A percentile compares a stretch with the other conserved stretches of the same genome.
These are phyloP conservation scores for Thermoascus crustaceus DNA, from an alignment of 2,329 filamentous ascomycete species.

Conservation along the genomic window DNA sequence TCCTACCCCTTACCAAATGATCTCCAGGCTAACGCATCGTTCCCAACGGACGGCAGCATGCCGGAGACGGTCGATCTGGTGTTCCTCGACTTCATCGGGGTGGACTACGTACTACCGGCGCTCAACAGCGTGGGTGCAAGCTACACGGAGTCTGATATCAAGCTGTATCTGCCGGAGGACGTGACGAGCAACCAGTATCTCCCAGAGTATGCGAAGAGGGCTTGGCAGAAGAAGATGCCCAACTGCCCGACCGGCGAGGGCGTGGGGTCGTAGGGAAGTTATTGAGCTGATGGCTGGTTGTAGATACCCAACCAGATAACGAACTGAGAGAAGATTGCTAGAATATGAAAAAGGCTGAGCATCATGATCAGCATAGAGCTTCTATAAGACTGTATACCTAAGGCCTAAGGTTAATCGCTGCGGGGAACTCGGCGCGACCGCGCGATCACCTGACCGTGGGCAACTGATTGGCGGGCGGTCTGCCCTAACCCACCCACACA, in stretches of 20 bases:
- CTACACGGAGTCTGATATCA: slow-evolving; percentile 20
- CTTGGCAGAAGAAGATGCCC: slow-evolving; percentile 8
- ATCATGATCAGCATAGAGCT: no score
- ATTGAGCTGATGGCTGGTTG: no score
- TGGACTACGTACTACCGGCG: slow-evolving; percentile 13
- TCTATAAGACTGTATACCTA: not conserved
- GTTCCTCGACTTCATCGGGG: slow-evolving; percentile 17
- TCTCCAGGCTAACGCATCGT: slow-evolving; percentile 24
- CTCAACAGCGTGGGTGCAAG: slow-evolving; percentile 18
- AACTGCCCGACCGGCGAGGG: not conserved
- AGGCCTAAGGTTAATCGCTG: not conserved
- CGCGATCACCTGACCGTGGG: slow-evolving; percentile 16
- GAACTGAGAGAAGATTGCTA: no score
- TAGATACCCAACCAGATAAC: no score
- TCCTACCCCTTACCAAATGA: slow-evolving; percentile 18
- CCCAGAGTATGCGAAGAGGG: slow-evolving; percentile 23
- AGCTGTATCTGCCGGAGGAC: slow-evolving; percentile 20
- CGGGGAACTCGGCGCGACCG: not conserved
- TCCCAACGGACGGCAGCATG: slow-evolving; percentile 13
- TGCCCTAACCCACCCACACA: slow-evolving; percentile 35
- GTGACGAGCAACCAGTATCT: slow-evolving; percentile 25
- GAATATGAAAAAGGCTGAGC: no score
- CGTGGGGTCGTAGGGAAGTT: no score
- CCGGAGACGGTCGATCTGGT: slow-evolving; percentile 17
- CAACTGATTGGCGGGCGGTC: slow-evolving; percentile 16